Percentiles rank a stretch among this genome's conserved stretches.
Evolutionary conservation across 2,329 filamentous ascomycete species (phyloP).

Genomic region (Xylaria sp.): DNA sequence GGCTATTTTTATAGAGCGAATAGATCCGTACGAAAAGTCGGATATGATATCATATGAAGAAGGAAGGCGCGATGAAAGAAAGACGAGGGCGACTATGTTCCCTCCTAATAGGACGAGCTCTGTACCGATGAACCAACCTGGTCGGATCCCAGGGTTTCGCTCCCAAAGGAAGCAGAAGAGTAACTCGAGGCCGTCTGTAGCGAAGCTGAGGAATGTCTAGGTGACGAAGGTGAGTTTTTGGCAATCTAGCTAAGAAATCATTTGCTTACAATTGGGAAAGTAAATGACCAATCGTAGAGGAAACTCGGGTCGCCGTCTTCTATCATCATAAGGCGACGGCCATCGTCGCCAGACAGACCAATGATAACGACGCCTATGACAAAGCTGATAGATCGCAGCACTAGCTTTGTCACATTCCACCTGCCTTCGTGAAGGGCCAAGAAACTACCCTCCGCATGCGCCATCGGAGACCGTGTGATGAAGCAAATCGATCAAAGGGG

Average conservation of each 20-base stretch:
- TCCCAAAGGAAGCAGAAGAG: constrained; percentile 1
- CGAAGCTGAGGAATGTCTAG: constrained; percentile 14
- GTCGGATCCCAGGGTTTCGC: constrained; percentile 19
- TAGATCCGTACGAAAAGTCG: background rate
- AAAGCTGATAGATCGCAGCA: constrained; percentile 15
- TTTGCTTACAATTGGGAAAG: constrained; percentile 14
- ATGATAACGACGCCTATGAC: constrained; percentile 6
- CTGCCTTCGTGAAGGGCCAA: constrained; percentile 16
- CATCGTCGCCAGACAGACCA: constrained; percentile 1
- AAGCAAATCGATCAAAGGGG: background rate
- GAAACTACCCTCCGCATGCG: background rate
- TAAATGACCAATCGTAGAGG: constrained; percentile 11
- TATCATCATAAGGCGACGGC: background rate
- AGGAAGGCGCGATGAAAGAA: background rate
- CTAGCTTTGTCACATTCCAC: constrained; percentile 21
- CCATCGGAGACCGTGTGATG: constrained; percentile 11
- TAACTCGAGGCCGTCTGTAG: constrained; percentile 6
- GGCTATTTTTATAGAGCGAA: background rate
- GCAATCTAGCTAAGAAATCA: too few species aligned
- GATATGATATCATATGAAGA: background rate
- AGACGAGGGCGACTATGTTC: constrained; percentile 18
- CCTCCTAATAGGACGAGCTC: constrained; percentile 19
- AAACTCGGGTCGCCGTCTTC: background rate
- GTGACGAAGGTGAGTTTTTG: background rate
- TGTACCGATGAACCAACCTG: constrained; percentile 21